These are phyloP conservation scores for Aspergillus spinulosporus DNA, from an alignment of 2,329 filamentous ascomycete species.

Conservation along the genomic window DNA sequence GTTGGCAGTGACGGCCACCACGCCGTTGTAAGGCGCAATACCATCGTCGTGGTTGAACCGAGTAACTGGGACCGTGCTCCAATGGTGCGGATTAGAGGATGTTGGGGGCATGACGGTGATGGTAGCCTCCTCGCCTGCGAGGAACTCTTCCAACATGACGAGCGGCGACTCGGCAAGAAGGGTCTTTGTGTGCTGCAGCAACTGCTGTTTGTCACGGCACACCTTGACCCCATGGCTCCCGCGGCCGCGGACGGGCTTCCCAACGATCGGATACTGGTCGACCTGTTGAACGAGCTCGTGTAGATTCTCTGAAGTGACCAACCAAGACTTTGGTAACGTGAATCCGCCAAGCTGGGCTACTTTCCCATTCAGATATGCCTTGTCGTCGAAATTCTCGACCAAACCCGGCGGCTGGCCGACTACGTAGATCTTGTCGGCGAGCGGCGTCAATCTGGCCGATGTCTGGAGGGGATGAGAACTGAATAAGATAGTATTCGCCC, in stretches of 20 bases:
- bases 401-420: constrained; percentile 51
- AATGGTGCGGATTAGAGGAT: constrained; percentile 35
- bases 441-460: constrained; percentile 34
- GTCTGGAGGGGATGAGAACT: constrained; percentile 50
- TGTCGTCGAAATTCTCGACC: constrained; percentile 54
- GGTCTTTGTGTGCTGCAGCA: constrained; percentile 35
- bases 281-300: constrained; percentile 14
- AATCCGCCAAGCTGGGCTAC: constrained; percentile 41
- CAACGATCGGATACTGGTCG: constrained; percentile 45
- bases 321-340: constrained; percentile 44
- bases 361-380: constrained; percentile 50
- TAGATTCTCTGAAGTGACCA: constrained; percentile 25
- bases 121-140: constrained; percentile 52
- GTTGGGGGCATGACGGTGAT: constrained; percentile 55
- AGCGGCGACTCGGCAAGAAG: constrained; percentile 41
- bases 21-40: constrained; percentile 53
- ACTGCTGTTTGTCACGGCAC: constrained; percentile 36
- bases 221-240: constrained; percentile 54
- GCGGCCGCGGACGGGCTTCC: constrained; percentile 52
- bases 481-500: constrained; percentile 56
- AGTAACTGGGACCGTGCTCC: constrained; percentile 48
- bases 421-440: constrained; percentile 37
- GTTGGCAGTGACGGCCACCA: constrained; percentile 51
- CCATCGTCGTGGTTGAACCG: constrained; percentile 52
- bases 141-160: constrained; percentile 52